Conservation (phyloP, 208 protist species). For the Acanthamoeba culbertsoni region DNA sequence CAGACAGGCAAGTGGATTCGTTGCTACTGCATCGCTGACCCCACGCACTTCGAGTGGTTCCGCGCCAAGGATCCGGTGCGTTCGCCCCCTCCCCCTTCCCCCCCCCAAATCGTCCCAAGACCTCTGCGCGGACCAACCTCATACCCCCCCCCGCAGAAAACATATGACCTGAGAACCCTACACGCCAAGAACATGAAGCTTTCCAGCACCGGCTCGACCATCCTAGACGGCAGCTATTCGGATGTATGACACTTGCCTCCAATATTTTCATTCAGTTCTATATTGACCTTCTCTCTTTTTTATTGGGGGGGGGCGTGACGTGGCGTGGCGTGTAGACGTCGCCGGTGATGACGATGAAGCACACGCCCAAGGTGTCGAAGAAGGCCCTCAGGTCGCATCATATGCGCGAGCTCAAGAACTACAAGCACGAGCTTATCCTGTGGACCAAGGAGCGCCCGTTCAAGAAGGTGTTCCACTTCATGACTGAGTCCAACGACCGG, state of each 20-base stretch:
- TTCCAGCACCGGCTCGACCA: not conserved
- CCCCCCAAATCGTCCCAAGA: not conserved
- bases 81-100: not conserved
- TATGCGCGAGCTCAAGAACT: slow-evolving; percentile 28
- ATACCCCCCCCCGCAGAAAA: not conserved
- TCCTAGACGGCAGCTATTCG: not conserved
- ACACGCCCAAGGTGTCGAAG: slow-evolving; percentile 13
- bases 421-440: slow-evolving; percentile 32
- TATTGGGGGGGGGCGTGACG: not conserved
- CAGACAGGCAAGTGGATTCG: slow-evolving; percentile 6
- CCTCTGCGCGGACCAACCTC: not conserved
- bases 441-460: not conserved
- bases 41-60: slow-evolving; percentile 49
- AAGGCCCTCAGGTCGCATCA: not conserved
- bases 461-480: slow-evolving; percentile 43
- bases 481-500: slow-evolving; percentile 24
- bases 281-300: too few species aligned
- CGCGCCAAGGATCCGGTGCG: not conserved
- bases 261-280: too few species aligned
- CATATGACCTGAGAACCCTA: not conserved
- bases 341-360: not conserved
- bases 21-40: slow-evolving; percentile 20
- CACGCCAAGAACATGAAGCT: slow-evolving; percentile 49
- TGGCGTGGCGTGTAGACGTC: not conserved
- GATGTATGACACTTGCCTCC: not conserved